phyloP scores from a whole-genome alignment of 140 eudicot genomes.

The Bidens hawaiensis region DNA sequence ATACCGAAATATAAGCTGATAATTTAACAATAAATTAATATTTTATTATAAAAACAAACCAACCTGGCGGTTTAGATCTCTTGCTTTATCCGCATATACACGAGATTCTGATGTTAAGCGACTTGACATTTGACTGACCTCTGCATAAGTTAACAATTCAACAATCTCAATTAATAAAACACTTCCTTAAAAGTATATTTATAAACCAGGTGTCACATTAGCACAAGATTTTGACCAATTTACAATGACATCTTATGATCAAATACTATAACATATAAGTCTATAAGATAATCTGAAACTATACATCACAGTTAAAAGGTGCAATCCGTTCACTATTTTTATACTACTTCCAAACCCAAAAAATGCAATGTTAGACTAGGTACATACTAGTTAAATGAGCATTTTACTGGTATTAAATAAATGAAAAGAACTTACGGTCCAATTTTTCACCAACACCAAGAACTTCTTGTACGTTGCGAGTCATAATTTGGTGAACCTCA shows the following conservation, averaged over 20 bases:
- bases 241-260: neutral
- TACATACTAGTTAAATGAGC: neutral
- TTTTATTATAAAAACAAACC: conserved; percentile 11
- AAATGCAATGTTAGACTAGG: neutral
- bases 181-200: conserved; percentile 1
- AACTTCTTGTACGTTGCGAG: conserved; percentile 99
- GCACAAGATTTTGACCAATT: neutral
- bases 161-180: conserved; percentile 4
- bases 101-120: conserved; percentile 98
- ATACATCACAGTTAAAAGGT: neutral
- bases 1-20: too few relatives aligned
- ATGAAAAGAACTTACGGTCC: conserved; percentile 80
- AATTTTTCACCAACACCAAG: conserved; percentile 99
- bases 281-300: neutral
- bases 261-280: neutral
- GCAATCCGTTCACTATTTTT: neutral
- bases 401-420: neutral
- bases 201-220: neutral
- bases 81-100: conserved; percentile 92
- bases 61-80: conserved; percentile 95
- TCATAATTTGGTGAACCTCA: conserved; percentile 99
- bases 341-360: neutral
- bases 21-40: neutral
- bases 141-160: conserved; percentile 44
- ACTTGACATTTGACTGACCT: conserved; percentile 99